A percentile compares a stretch with the other conserved stretches of the same genome.
Conservation (phyloP, 1,139 yeast species). For the Ogataea hybrid region DNA sequence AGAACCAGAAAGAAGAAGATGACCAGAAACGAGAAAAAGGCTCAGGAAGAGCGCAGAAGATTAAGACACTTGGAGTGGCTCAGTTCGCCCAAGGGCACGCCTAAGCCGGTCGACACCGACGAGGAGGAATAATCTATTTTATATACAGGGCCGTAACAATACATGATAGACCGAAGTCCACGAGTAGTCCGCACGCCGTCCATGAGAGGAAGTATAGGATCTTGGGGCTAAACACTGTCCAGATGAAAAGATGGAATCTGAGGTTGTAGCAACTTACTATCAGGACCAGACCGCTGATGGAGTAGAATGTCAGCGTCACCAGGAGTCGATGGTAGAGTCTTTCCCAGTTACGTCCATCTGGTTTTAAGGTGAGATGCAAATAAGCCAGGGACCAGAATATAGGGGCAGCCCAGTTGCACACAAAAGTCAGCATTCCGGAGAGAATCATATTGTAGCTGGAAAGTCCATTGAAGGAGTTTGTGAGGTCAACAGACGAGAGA, state of each 20-base stretch:
- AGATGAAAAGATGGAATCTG: slow-evolving; percentile 84
- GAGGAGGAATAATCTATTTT: slow-evolving; percentile 49
- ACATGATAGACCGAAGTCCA: slow-evolving; percentile 36
- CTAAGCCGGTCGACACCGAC: slow-evolving; percentile 89
- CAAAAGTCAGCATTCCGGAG: slow-evolving; percentile 77
- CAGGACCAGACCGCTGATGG: slow-evolving; percentile 56
- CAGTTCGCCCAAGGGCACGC: slow-evolving; percentile 95
- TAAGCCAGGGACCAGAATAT: slow-evolving; percentile 73
- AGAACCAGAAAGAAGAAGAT: slow-evolving; percentile 91
- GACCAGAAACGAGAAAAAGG: slow-evolving; percentile 94
- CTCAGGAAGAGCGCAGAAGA: slow-evolving; percentile 91
- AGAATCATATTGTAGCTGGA: slow-evolving; percentile 61
- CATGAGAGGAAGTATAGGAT: slow-evolving; percentile 78
- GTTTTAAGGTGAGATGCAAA: slow-evolving; percentile 33
- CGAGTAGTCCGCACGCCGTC: slow-evolving; percentile 51
- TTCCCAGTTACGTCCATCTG: slow-evolving; percentile 31
- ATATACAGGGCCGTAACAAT: slow-evolving; percentile 22
- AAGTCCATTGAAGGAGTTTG: slow-evolving; percentile 91
- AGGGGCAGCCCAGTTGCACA: slow-evolving; percentile 83
- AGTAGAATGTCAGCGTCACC: slow-evolving; percentile 50
- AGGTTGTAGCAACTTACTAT: slow-evolving; percentile 69
- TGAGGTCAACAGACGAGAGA: slow-evolving; percentile 82
- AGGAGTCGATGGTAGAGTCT: slow-evolving; percentile 38
- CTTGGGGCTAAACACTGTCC: slow-evolving; percentile 98
- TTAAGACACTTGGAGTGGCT: slow-evolving; percentile 93